A percentile compares a stretch with the other conserved stretches of the same genome.
Conservation (phyloP, 306 rosid species). For the Psophocarpus tetragonolobus region DNA sequence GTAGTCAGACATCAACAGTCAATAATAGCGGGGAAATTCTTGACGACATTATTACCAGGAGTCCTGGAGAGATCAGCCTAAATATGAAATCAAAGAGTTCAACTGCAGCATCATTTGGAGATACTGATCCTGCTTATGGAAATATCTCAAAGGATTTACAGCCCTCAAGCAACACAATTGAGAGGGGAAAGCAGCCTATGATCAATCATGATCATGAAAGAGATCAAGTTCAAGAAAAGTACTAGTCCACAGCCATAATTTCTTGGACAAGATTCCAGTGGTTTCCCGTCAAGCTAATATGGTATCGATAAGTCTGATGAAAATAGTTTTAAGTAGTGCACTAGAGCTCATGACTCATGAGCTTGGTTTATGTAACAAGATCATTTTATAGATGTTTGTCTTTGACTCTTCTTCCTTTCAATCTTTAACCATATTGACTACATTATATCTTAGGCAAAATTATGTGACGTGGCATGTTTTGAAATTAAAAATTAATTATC, state of each 20-base stretch:
- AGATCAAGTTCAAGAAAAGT: conserved; percentile 36
- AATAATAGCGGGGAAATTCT: conserved; percentile 61
- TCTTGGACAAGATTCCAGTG: conserved; percentile 37
- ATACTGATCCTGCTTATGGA: conserved; percentile 46
- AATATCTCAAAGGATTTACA: conserved; percentile 44
- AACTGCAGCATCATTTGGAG: conserved; percentile 48
- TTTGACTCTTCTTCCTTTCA: conserved; percentile 11
- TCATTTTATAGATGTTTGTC: background rate
- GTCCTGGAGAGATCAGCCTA: conserved; percentile 69
- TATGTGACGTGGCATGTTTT: too few relatives aligned
- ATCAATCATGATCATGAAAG: conserved; percentile 20
- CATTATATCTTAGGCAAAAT: conserved; percentile 28
- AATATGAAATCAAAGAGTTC: conserved; percentile 56
- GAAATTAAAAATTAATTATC: too few relatives aligned
- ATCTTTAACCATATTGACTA: conserved; percentile 24
- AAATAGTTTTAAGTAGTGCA: conserved; percentile 40
- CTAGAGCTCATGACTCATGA: conserved; percentile 54
- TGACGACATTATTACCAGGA: conserved; percentile 69
- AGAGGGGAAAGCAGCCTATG: conserved; percentile 49
- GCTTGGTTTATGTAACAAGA: conserved; percentile 27
- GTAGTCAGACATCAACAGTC: conserved; percentile 44
- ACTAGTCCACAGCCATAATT: conserved; percentile 46
- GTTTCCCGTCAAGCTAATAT: conserved; percentile 38
- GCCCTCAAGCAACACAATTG: conserved; percentile 46
- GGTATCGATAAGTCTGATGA: conserved; percentile 10